phyloP scores from a whole-genome alignment of 139 green algal genomes.

The Chlamydomonas applanata region DNA sequence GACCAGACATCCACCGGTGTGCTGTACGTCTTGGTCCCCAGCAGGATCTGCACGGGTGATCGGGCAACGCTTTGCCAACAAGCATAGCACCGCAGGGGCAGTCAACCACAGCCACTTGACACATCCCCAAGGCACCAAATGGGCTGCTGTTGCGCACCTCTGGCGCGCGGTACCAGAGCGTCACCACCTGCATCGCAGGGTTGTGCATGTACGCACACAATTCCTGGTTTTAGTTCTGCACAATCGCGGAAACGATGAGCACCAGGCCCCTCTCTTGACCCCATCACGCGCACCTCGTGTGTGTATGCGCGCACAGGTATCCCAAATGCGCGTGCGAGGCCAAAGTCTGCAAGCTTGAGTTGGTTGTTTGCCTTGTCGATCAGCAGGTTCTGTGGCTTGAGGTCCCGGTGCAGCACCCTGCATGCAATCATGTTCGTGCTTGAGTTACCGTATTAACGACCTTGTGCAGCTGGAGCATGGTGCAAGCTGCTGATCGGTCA shows the following conservation, averaged over 20 bases:
- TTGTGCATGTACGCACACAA: too few species aligned
- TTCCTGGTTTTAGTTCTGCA: too few species aligned
- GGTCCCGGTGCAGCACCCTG: constrained; percentile 90
- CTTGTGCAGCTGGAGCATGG: too few species aligned
- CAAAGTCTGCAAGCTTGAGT: constrained; percentile 98
- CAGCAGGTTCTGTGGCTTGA: constrained; percentile 98
- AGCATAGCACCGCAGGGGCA: too few species aligned
- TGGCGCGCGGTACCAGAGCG: constrained; percentile 92
- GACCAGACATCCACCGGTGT: constrained; percentile 97
- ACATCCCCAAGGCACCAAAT: too few species aligned
- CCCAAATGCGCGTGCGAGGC: constrained; percentile 91
- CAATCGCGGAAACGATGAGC: too few species aligned
- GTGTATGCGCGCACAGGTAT: constrained; percentile 95
- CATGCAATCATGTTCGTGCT: background rate
- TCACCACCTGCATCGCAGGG: constrained; percentile 79
- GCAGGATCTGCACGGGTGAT: constrained; percentile 81
- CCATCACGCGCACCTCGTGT: constrained; percentile 73
- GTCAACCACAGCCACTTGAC: too few species aligned
- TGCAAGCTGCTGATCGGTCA: too few species aligned
- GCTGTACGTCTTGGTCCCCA: constrained; percentile 92
- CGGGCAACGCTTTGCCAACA: too few species aligned
- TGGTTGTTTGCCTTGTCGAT: constrained; percentile 81
- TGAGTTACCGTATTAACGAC: background rate
- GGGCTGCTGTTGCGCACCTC: too few species aligned
- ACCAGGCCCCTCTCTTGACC: too few species aligned